Percentiles rank a stretch among this genome's conserved stretches.
phyloP scores from a whole-genome alignment of 495 filamentous ascomycete species.

The Eremomyces bilateralis region DNA sequence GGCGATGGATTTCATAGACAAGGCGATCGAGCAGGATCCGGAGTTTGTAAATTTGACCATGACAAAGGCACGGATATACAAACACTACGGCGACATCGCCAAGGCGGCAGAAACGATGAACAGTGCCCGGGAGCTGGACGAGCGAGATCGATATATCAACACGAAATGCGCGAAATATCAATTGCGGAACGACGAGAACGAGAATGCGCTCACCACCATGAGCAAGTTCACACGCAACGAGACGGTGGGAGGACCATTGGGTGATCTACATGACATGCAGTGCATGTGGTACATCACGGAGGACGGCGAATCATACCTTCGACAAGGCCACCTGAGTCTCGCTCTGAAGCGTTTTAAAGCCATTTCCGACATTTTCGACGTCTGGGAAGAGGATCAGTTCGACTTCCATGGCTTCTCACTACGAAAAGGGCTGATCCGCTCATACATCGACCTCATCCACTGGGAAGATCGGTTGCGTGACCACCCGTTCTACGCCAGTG shows the following conservation, averaged over 20 bases:
- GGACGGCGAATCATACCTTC: constrained; percentile 74
- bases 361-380: constrained; percentile 79
- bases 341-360: constrained; percentile 80
- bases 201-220: constrained; percentile 68
- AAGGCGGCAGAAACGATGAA: constrained; percentile 82
- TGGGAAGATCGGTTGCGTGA: constrained; percentile 85
- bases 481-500: constrained; percentile 78
- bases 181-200: constrained; percentile 76
- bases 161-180: constrained; percentile 96
- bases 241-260: constrained; percentile 64
- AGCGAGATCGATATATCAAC: constrained; percentile 90
- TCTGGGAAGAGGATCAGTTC: constrained; percentile 96
- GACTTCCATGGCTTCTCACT: constrained; percentile 97
- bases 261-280: constrained; percentile 94
- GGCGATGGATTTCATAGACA: constrained; percentile 65
- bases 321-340: constrained; percentile 61
- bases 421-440: constrained; percentile 80
- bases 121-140: constrained; percentile 60
- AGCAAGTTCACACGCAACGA: constrained; percentile 88
- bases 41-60: constrained; percentile 79
- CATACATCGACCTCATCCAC: constrained; percentile 86
- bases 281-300: constrained; percentile 94
- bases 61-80: constrained; percentile 88
- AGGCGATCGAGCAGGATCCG: constrained; percentile 53
- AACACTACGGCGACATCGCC: constrained; percentile 61